These are phyloP conservation scores for Magnusiomyces suaveolens DNA, from an alignment of 1,139 yeast genomes.

Conservation along the genomic window DNA sequence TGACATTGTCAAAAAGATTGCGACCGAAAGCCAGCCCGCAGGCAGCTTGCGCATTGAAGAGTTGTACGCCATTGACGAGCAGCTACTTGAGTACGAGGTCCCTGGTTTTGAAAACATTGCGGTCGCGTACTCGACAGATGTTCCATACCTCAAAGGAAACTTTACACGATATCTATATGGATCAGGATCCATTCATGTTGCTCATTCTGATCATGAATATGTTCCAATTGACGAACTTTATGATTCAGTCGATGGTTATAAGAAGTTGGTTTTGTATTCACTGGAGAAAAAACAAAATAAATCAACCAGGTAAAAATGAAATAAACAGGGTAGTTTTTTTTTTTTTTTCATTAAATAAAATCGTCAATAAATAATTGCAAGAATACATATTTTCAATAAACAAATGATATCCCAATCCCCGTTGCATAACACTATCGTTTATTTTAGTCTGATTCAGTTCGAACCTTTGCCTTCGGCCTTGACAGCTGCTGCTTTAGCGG, in stretches of 20 bases:
- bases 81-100: constrained; percentile 46
- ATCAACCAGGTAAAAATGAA: neutral
- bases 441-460: no score
- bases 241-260: constrained; percentile 50
- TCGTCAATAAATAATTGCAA: neutral
- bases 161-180: constrained; percentile 52
- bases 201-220: constrained; percentile 54
- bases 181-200: constrained; percentile 58
- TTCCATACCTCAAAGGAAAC: constrained; percentile 40
- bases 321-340: neutral
- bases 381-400: neutral
- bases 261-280: constrained; percentile 35
- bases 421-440: no score
- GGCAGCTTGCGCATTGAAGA: constrained; percentile 24
- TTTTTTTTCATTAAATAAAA: neutral
- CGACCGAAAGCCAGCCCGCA: constrained; percentile 23
- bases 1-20: constrained; percentile 32
- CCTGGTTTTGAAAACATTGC: constrained; percentile 53
- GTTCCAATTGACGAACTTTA: constrained; percentile 44
- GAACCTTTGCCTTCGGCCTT: neutral
- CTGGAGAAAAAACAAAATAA: constrained; percentile 10
- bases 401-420: no score
- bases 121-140: constrained; percentile 56
- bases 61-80: constrained; percentile 33
- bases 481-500: neutral